phyloP scores from a whole-genome alignment of 768 basidiomycete genomes.

The Dioszegia crocea region DNA sequence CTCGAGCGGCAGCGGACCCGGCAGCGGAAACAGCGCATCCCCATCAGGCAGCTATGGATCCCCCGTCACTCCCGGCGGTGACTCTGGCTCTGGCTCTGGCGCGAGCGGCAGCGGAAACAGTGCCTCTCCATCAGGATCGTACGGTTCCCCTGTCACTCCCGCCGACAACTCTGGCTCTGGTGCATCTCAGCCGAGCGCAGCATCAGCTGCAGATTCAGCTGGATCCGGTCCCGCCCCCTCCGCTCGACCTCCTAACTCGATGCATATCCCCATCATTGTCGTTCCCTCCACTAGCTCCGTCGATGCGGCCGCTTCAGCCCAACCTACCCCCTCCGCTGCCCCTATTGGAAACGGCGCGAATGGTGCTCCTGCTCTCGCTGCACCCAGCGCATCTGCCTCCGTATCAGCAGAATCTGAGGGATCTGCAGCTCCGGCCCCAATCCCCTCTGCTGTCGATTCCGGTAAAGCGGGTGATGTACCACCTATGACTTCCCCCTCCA shows the following conservation, averaged over 20 bases:
- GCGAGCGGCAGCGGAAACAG: background rate
- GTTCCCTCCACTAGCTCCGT: background rate
- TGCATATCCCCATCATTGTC: constrained; percentile 7
- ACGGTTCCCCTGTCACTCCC: background rate
- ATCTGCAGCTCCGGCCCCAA: background rate
- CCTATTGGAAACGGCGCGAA: background rate
- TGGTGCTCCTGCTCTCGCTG: background rate
- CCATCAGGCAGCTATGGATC: background rate
- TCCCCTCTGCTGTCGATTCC: background rate
- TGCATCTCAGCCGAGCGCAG: too few species aligned
- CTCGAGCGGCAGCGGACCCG: background rate
- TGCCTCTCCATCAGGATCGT: background rate
- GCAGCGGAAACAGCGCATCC: background rate
- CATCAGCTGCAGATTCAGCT: too few species aligned
- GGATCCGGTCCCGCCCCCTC: background rate
- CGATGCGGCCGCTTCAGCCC: background rate
- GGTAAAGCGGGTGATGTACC: constrained; percentile 6
- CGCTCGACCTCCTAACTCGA: background rate
- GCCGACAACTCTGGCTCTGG: background rate
- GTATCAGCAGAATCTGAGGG: background rate
- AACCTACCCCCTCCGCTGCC: background rate
- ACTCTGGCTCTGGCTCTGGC: background rate
- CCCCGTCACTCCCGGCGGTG: background rate
- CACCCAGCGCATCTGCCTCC: background rate
- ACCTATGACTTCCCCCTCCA: background rate